These are phyloP conservation scores for Eustoma russellianum DNA, from an alignment of 257 asterid species.

Conservation along the genomic window DNA sequence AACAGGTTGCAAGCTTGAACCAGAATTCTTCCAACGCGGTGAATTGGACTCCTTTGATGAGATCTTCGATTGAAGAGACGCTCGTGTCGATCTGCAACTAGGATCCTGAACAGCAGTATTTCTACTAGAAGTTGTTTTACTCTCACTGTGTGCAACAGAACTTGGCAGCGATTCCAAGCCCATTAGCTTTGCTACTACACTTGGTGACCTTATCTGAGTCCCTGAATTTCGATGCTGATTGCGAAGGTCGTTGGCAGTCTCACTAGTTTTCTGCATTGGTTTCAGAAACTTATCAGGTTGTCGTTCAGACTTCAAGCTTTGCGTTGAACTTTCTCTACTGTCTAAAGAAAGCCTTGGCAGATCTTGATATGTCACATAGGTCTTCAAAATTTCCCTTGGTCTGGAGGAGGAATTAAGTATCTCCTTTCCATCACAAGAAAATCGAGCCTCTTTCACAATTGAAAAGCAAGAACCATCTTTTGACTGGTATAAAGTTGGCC, in stretches of 20 bases:
- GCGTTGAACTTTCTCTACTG: slow-evolving; percentile 52
- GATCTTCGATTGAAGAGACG: slow-evolving; percentile 30
- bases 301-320: slow-evolving; percentile 34
- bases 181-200: slow-evolving; percentile 95
- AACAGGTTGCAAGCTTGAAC: slow-evolving; percentile 50
- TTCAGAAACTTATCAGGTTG: slow-evolving; percentile 28
- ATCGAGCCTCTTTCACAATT: slow-evolving; percentile 49
- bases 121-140: slow-evolving; percentile 17
- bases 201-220: slow-evolving; percentile 56
- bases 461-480: slow-evolving; percentile 45
- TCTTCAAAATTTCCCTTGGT: slow-evolving; percentile 35
- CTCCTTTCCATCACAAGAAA: slow-evolving; percentile 79
- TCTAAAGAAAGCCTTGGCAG: slow-evolving; percentile 76
- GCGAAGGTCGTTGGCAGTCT: slow-evolving; percentile 23
- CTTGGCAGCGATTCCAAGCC: slow-evolving; percentile 70
- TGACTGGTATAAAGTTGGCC: slow-evolving; percentile 48
- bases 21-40: slow-evolving; percentile 66
- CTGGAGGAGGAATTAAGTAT: slow-evolving; percentile 26
- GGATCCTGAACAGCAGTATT: slow-evolving; percentile 24
- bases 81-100: slow-evolving; percentile 21
- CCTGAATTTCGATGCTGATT: slow-evolving; percentile 24
- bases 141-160: slow-evolving; percentile 31
- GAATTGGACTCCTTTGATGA: slow-evolving; percentile 67
- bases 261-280: slow-evolving; percentile 28
- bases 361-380: slow-evolving; percentile 51